phyloP scores from a whole-genome alignment of 2,329 filamentous ascomycete genomes.

The Allantophomopsis cytisporea region DNA sequence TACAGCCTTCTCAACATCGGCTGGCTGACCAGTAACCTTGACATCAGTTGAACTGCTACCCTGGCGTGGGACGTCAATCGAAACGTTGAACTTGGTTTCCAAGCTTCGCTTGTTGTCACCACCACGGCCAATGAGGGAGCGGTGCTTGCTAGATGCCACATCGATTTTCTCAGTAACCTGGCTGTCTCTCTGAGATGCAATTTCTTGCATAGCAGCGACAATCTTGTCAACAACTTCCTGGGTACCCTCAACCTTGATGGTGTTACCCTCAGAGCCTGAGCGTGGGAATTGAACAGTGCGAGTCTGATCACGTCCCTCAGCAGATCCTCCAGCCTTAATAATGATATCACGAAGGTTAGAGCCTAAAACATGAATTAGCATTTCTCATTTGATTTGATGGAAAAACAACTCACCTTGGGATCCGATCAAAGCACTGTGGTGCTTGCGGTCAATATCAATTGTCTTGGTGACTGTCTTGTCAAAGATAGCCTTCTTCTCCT shows the following conservation, averaged over 20 bases:
- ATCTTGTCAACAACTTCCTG: constrained; percentile 81
- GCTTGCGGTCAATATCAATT: constrained; percentile 85
- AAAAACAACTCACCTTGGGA: constrained; percentile 53
- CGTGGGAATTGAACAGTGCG: constrained; percentile 93
- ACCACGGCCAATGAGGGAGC: constrained; percentile 79
- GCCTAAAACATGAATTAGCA: constrained; percentile 40
- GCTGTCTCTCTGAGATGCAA: constrained; percentile 72
- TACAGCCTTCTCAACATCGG: constrained; percentile 74
- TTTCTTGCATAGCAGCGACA: constrained; percentile 63
- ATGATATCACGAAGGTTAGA: constrained; percentile 80
- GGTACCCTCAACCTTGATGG: constrained; percentile 80
- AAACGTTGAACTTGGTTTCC: constrained; percentile 75
- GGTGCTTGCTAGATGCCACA: constrained; percentile 80
- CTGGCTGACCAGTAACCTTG: constrained; percentile 69
- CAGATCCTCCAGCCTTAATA: constrained; percentile 74
- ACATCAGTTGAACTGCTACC: constrained; percentile 73
- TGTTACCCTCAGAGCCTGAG: constrained; percentile 67
- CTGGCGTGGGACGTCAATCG: constrained; percentile 83
- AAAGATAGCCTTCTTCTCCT: constrained; percentile 76
- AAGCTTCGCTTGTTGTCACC: constrained; percentile 77
- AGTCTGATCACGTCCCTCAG: constrained; percentile 70
- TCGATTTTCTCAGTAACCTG: constrained; percentile 70
- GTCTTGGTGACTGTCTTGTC: constrained; percentile 79
- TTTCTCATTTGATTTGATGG: not conserved
- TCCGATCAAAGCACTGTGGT: constrained; percentile 84